Evolutionary conservation across 2,329 filamentous ascomycete genomes (phyloP), one percentile per base, ranked within the genome.

Genomic region (Alternaria arbusti): DNA sequence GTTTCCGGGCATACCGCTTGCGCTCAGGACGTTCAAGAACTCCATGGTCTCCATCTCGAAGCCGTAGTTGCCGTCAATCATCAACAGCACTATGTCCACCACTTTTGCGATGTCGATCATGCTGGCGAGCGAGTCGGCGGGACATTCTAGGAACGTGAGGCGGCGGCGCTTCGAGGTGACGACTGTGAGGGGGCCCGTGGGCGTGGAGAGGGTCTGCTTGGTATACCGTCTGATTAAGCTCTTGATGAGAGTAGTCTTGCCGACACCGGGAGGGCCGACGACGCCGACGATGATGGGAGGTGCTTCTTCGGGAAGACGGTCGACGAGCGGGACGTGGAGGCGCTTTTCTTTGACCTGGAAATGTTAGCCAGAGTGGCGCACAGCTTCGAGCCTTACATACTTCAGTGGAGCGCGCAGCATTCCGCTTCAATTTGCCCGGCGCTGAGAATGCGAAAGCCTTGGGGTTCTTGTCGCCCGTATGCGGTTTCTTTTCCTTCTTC

Each of bases 41-140:
- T 99, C 96, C 96, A 99, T 99, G 0, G 96, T 99, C 86, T 99
- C 96, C 96, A 99, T 99, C 82, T 99, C 96, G 77, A 99, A 99
- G 13, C 96, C 96, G 75, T 92, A 99, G 82, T 98, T 98, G 59
- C 96, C 96, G 78, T 99, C 96, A 72, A 99, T 99, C 92, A 99
- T 96, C 60, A 99, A 87, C 54, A 99, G 86, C 6, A 98, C 93
- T 74, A 99, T 97, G 79, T 99, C 96, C 17, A 96, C 96, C 46
- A 99, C 92, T 82, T 99, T 99, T 63, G 96, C 93, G 60, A 97
- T 87, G 80, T 99, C 96, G 68, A 99, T 94, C 93, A 98, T 97
- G 70, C 92, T 91, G 66, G 96, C 94, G 57, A 99, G 88, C 72
- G 96, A 94, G 77, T 98, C 88, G 66, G 87, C 95, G n/a, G 96